phyloP scores from a whole-genome alignment of 805 yeast species.

The Candida qinlingensis region DNA sequence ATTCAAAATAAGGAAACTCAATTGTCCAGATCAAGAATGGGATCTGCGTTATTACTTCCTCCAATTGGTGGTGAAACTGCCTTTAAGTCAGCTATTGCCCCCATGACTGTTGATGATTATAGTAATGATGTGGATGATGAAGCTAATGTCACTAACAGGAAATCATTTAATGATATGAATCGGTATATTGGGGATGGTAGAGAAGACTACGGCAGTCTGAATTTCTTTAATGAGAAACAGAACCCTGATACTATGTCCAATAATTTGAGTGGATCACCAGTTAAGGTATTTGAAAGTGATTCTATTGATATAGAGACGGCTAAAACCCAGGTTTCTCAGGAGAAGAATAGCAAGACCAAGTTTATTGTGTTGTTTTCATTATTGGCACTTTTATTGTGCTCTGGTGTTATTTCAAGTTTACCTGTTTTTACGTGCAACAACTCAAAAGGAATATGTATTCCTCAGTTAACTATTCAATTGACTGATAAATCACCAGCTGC shows the following conservation, averaged over 20 bases:
- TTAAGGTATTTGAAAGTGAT: background rate
- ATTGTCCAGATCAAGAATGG: background rate
- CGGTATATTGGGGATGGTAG: background rate
- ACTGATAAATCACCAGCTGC: conserved; percentile 33
- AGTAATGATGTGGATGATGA: background rate
- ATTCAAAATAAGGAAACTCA: background rate
- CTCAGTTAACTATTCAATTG: conserved; percentile 39
- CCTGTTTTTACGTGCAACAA: conserved; percentile 29
- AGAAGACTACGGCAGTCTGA: background rate
- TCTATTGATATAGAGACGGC: background rate
- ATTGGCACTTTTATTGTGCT: background rate
- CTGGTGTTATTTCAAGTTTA: conserved; percentile 7
- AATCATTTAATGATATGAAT: background rate
- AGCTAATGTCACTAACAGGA: background rate
- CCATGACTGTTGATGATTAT: background rate
- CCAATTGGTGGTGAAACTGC: conserved; percentile 5
- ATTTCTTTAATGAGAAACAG: background rate
- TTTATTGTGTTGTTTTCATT: background rate
- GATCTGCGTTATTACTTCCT: conserved; percentile 1
- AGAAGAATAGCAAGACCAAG: background rate
- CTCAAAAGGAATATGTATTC: conserved; percentile 30
- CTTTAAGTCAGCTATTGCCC: conserved; percentile 9
- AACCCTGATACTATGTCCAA: background rate
- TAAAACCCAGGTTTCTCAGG: background rate
- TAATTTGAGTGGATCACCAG: background rate